phyloP scores from a whole-genome alignment of 2,329 filamentous ascomycete species.

The Ceratocystis cubensis region DNA sequence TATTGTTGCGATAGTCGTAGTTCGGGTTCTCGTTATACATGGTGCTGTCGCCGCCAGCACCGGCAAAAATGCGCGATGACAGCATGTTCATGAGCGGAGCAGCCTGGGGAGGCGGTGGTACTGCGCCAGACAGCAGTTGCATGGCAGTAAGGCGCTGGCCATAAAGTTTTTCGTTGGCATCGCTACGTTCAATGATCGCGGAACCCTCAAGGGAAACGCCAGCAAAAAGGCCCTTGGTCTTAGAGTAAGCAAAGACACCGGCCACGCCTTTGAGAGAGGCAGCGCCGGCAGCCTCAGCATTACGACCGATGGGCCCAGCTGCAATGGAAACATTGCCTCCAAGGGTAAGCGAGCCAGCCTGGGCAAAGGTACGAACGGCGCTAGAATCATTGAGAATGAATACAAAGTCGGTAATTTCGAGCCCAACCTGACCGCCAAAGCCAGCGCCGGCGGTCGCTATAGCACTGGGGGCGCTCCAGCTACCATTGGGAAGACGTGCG shows the following conservation, averaged over 20 bases:
- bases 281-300: slow-evolving; percentile 89
- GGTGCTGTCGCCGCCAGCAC: slow-evolving; percentile 44
- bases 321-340: slow-evolving; percentile 95
- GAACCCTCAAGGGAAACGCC: slow-evolving; percentile 90
- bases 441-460: slow-evolving; percentile 71
- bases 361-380: slow-evolving; percentile 87
- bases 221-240: slow-evolving; percentile 93
- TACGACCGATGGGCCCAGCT: slow-evolving; percentile 83
- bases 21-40: slow-evolving; percentile 94
- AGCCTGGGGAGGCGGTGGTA: slow-evolving; percentile 68
- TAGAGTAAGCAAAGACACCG: slow-evolving; percentile 92
- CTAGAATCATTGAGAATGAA: slow-evolving; percentile 90
- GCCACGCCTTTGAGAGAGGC: slow-evolving; percentile 81
- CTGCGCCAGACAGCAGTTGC: slow-evolving; percentile 66
- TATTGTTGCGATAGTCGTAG: slow-evolving; percentile 51
- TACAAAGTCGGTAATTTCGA: slow-evolving; percentile 87
- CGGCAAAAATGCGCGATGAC: slow-evolving; percentile 73
- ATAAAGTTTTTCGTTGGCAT: slow-evolving; percentile 96
- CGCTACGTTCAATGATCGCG: slow-evolving; percentile 83
- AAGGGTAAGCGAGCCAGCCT: slow-evolving; percentile 79
- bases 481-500: slow-evolving; percentile 61
- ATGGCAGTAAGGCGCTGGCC: slow-evolving; percentile 66
- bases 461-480: slow-evolving; percentile 70
- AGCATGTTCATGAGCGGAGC: slow-evolving; percentile 74
- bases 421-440: slow-evolving; percentile 75